These are phyloP conservation scores for Kuraishia piskuri DNA, from an alignment of 805 yeast species.

Conservation along the genomic window DNA sequence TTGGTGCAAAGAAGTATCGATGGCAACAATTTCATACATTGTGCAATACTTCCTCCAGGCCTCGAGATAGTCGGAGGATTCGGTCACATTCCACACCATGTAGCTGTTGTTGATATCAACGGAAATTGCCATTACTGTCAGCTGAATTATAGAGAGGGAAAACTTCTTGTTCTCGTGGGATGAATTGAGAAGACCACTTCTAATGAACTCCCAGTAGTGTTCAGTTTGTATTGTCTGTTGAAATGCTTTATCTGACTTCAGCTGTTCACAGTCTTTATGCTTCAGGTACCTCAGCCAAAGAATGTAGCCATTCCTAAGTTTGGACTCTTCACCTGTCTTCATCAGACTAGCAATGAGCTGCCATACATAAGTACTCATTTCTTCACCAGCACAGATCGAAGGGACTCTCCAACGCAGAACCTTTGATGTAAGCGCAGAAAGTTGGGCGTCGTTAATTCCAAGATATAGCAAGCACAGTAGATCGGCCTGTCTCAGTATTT, in stretches of 20 bases:
- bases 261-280: background rate
- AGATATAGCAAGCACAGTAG: background rate
- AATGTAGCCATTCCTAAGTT: background rate
- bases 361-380: background rate
- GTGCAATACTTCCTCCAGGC: constrained; percentile 73
- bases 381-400: background rate
- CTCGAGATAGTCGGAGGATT: constrained; percentile 22
- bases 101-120: constrained; percentile 23
- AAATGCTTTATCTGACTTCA: constrained; percentile 10
- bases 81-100: constrained; percentile 35
- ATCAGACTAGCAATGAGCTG: background rate
- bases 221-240: constrained; percentile 21
- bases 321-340: background rate
- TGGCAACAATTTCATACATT: constrained; percentile 68
- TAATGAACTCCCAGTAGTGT: constrained; percentile 50
- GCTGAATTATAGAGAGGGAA: constrained; percentile 54
- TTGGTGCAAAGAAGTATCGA: constrained; percentile 83
- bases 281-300: constrained; percentile 3
- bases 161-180: constrained; percentile 66
- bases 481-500: background rate
- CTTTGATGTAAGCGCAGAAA: background rate
- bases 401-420: constrained; percentile 2
- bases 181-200: constrained; percentile 42
- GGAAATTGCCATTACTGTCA: constrained; percentile 42
- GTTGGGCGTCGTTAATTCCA: background rate